These are phyloP conservation scores for Dioszegia hungarica DNA, from an alignment of 768 basidiomycete genomes.

Conservation along the genomic window DNA sequence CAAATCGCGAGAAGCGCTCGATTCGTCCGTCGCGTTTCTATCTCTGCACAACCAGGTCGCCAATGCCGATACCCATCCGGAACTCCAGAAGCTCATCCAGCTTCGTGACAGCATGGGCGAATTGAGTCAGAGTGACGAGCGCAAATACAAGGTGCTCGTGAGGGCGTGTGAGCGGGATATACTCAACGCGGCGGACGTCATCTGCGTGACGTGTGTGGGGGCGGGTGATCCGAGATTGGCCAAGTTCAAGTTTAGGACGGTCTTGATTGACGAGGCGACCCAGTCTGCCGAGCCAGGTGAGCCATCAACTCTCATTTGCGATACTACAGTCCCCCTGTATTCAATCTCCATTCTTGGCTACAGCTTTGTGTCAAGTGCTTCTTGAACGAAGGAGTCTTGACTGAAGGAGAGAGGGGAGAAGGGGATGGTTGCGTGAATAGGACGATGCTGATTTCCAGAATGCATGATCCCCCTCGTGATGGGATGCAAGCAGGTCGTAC, in stretches of 20 bases:
- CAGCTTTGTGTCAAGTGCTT: too few relatives aligned
- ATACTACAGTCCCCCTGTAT: too few relatives aligned
- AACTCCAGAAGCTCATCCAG: constrained; percentile 96
- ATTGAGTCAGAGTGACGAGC: constrained; percentile 89
- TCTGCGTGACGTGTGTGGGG: constrained; percentile 97
- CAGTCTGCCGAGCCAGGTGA: constrained; percentile 94
- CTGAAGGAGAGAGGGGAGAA: too few relatives aligned
- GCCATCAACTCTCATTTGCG: too few relatives aligned
- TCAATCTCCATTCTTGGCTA: too few relatives aligned
- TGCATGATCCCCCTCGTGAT: constrained; percentile 99
- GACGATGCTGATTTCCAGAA: constrained; percentile 56
- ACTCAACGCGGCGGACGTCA: constrained; percentile 87
- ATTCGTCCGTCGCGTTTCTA: constrained; percentile 89
- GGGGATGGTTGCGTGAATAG: background rate
- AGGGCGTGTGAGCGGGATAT: constrained; percentile 98
- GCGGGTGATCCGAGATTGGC: constrained; percentile 92
- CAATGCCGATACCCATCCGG: constrained; percentile 90
- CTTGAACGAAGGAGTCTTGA: too few relatives aligned
- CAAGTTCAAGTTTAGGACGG: constrained; percentile 97
- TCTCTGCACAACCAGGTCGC: constrained; percentile 96
- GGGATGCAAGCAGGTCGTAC: constrained; percentile 96
- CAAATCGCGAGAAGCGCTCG: constrained; percentile 95
- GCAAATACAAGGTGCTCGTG: constrained; percentile 95
- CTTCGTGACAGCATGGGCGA: constrained; percentile 97
- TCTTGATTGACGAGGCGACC: constrained; percentile 96